Evolutionary conservation across 169 alveolate species (phyloP), one percentile per base, ranked within the genome.

Genomic region (Eimeria necatrix): DNA sequence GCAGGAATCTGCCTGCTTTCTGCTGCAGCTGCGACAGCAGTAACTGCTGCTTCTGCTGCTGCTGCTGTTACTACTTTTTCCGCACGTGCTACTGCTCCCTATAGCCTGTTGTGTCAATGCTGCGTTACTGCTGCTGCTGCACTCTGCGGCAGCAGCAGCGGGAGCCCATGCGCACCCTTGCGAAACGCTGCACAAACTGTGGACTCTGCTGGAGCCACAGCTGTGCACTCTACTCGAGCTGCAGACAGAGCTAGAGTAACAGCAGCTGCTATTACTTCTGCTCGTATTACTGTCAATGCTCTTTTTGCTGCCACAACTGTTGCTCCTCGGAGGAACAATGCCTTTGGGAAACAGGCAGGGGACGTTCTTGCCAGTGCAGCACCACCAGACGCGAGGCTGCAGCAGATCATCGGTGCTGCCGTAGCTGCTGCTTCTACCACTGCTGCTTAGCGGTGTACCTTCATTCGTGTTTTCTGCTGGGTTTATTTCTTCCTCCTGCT

Each of bases 371-470:
- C 90, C 49, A 1, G 90, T 53, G 90, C 90, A 81, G 74, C 90
- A 81, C 90, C 90, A 81, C 74, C 70, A 56, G 59, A 81, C 73
- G n/a, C 59, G 90, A 14, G 90, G 90, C 74, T 81, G 90, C 18
- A 81, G 16, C 70, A 81, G 74, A 51, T 56, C 73, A 41, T 64
- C 51, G 46, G n/a, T 80, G 89, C 49, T 51, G 70, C 71, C 26
- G 73, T 53, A 6, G 24, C 3, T 53, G 56, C 73, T 81, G 56
- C 74, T 81, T 53, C 53, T 81, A 26, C 90, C 52, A 71, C 22
- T 53, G 90, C 74, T 81, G 64, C 49, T 76, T 20, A n/a, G 64
- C 41, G 46, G 64, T 49, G 10, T 71, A 24, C 24, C 46, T 14
- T 81, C 90, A 22, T 3, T 7, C 74, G 73, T 16, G 90, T n/a